Evolutionary conservation across 768 basidiomycete species (phyloP).

Genomic region (Fomitopsis pulvina): DNA sequence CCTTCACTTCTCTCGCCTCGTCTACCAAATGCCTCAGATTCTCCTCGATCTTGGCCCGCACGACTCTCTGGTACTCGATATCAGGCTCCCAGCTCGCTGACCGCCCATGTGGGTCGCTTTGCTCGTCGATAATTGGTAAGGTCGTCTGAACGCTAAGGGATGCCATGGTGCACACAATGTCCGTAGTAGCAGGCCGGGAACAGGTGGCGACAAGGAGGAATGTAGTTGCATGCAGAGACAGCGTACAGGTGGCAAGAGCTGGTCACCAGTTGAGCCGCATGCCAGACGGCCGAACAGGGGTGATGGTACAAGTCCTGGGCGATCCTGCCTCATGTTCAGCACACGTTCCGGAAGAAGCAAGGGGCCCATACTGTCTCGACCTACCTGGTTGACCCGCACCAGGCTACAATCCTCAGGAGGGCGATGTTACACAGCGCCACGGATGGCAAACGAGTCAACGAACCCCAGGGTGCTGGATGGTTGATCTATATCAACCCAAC

Average conservation of each 20-base stretch:
- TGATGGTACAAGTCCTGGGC: conserved; percentile 21
- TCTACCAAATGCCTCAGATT: too few species aligned
- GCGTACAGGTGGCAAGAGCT: neutral
- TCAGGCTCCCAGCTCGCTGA: too few species aligned
- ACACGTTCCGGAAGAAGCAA: conserved; percentile 36
- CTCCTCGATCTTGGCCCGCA: too few species aligned
- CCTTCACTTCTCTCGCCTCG: too few species aligned
- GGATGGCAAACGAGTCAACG: neutral
- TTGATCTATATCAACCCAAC: neutral
- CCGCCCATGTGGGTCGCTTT: too few species aligned
- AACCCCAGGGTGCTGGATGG: neutral
- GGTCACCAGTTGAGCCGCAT: neutral
- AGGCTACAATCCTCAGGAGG: neutral
- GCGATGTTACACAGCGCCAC: neutral
- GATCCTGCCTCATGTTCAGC: conserved; percentile 52
- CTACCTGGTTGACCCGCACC: conserved; percentile 3
- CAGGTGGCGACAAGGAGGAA: neutral
- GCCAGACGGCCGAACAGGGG: neutral
- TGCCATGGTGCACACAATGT: neutral
- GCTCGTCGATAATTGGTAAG: too few species aligned
- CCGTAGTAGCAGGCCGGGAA: neutral
- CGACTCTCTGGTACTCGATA: too few species aligned
- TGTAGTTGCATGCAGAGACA: neutral
- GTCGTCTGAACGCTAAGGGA: too few species aligned
- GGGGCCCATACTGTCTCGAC: conserved; percentile 3